Conservation (phyloP, 73 alveolate genomes). For the Symbiodinium pilosum region DNA sequence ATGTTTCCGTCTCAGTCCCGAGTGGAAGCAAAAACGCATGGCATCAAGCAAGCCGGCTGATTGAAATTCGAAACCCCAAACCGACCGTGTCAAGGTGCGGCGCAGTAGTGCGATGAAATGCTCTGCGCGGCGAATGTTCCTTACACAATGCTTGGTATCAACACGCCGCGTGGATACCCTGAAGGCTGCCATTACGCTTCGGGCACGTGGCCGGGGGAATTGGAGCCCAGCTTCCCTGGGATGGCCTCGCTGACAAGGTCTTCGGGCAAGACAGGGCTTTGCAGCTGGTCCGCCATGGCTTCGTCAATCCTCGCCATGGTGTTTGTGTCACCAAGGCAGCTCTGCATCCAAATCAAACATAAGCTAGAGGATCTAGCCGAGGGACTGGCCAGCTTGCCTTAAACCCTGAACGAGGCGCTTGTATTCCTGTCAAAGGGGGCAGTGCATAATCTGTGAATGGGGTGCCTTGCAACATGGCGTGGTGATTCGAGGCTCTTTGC, state of each 20-base stretch:
- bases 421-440: constrained; percentile 87
- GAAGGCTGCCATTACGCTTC: too few relatives aligned
- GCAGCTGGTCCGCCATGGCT: constrained; percentile 78
- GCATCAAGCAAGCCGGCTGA: too few relatives aligned
- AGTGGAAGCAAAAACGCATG: too few relatives aligned
- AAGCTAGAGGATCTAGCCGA: neutral
- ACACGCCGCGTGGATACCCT: too few relatives aligned
- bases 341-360: too few relatives aligned
- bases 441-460: neutral
- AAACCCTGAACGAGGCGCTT: constrained; percentile 96
- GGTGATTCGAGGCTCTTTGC: too few relatives aligned
- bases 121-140: constrained; percentile 97
- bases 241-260: constrained; percentile 95
- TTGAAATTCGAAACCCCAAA: too few relatives aligned
- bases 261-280: constrained; percentile 94
- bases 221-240: constrained; percentile 49
- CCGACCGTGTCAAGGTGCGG: constrained; percentile 29
- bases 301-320: constrained; percentile 95
- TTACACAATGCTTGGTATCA: too few relatives aligned
- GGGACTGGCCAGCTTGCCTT: constrained; percentile 66
- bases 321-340: too few relatives aligned
- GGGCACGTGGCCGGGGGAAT: too few relatives aligned
- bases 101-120: constrained; percentile 96
- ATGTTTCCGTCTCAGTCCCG: too few relatives aligned
- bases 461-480: too few relatives aligned